A percentile compares a stretch with the other conserved stretches of the same genome.
phyloP scores from a whole-genome alignment of 805 yeast genomes.

The Ogataea populi-albae region DNA sequence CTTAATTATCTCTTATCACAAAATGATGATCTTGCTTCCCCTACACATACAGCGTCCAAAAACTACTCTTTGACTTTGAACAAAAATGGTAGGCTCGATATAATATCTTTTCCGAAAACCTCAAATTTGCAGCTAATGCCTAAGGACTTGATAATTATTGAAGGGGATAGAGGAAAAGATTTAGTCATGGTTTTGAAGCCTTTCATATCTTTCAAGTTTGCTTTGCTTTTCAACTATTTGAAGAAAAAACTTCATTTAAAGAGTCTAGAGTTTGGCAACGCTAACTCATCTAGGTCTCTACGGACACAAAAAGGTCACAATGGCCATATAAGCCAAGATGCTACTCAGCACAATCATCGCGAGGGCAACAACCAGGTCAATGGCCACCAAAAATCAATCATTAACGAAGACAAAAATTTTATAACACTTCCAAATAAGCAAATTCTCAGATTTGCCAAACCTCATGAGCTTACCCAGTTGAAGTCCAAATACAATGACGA shows the following conservation, averaged over 20 bases:
- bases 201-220: constrained; percentile 56
- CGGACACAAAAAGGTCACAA: not conserved
- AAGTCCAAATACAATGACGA: constrained; percentile 68
- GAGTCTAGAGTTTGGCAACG: constrained; percentile 40
- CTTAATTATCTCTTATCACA: constrained; percentile 41
- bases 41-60: constrained; percentile 30
- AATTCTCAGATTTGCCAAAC: constrained; percentile 71
- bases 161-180: constrained; percentile 84
- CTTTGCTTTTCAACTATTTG: constrained; percentile 67
- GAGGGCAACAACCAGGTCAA: constrained; percentile 11
- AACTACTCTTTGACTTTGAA: constrained; percentile 35
- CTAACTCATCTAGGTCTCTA: constrained; percentile 13
- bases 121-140: constrained; percentile 57
- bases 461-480: constrained; percentile 61
- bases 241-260: constrained; percentile 70
- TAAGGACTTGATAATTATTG: constrained; percentile 70
- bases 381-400: constrained; percentile 29
- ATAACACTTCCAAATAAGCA: constrained; percentile 77
- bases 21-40: constrained; percentile 42
- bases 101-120: constrained; percentile 62
- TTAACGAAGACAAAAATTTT: constrained; percentile 56
- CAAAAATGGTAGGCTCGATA: constrained; percentile 53
- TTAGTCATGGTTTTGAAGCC: constrained; percentile 72
- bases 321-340: constrained; percentile 6
- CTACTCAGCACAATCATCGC: constrained; percentile 26